A percentile compares a stretch with the other conserved stretches of the same genome.
Conservation (phyloP, 768 basidiomycete species). For the Rhodotorula babjevae region DNA sequence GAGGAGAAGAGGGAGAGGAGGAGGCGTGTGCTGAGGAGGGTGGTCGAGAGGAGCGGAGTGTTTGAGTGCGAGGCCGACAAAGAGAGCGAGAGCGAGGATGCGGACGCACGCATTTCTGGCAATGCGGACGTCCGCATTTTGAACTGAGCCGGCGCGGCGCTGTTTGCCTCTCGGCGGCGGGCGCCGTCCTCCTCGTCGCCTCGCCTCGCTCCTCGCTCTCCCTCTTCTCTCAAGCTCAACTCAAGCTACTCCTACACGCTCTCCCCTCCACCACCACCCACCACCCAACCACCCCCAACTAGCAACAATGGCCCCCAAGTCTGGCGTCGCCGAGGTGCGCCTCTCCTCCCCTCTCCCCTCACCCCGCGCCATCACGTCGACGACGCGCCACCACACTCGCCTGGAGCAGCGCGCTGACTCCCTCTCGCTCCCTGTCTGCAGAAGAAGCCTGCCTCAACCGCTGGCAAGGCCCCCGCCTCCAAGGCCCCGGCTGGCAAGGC, state of each 20-base stretch:
- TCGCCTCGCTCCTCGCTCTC: background rate
- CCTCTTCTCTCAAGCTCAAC: background rate
- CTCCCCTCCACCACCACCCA: conserved; percentile 48
- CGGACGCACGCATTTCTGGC: conserved; percentile 5
- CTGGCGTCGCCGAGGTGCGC: conserved; percentile 29
- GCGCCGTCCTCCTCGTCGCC: background rate
- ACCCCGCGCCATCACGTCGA: too few species aligned
- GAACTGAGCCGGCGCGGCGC: background rate
- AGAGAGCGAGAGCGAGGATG: conserved; percentile 55
- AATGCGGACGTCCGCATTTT: conserved; percentile 1
- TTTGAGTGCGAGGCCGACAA: background rate
- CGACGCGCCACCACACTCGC: background rate
- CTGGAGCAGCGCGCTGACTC: background rate
- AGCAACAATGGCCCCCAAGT: conserved; percentile 32
- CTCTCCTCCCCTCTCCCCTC: background rate
- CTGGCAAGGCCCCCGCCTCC: conserved; percentile 52
- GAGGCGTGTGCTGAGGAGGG: background rate
- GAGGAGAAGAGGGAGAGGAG: background rate
- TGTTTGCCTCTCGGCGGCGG: too few species aligned
- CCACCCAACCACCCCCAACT: background rate
- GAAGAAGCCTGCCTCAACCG: conserved; percentile 54
- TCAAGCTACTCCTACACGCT: background rate
- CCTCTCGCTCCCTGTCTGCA: background rate
- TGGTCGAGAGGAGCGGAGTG: background rate
- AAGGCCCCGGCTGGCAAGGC: conserved; percentile 41